Evolutionary conservation across 1,284 basidiomycete species (phyloP), one percentile per base, ranked within the genome.

Genomic region (Moniliophthora roreri): DNA sequence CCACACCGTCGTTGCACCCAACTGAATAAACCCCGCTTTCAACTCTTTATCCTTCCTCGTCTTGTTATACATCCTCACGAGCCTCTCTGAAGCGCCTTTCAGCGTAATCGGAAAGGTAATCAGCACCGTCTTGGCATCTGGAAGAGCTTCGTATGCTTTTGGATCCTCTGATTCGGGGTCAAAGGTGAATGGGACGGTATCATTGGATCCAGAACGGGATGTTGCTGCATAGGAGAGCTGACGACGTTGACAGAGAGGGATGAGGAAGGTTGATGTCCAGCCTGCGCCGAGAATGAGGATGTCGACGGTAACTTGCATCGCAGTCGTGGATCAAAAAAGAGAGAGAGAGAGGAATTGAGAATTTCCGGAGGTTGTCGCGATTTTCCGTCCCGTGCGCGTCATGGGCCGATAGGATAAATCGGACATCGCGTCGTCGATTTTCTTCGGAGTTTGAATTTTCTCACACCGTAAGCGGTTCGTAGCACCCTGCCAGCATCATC

Each of bases 251-350:
- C 82, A 80, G 15, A 84, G 78, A 0, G 84, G 79, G 38, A 82
- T 72, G 42, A 89, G 73, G 66, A 87, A 89, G 10, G 73, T 75
- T 1, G 77, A 81, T 1, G 83, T 84, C 85, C 86, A 89, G 36
- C 84, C 84, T n/a, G 82, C 80, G 40, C 85, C 85, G 21, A 89
- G 76, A 50, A 87, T 79, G 38, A 87, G 77, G 37, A 87, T 65
- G 53, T 86, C 81, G 47, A 85, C 75, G 26, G 41, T 41, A 34
- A 49, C 32, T 34, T 16, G 36, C 49, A 59, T 59, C 42, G 40
- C 48, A 36, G 40, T 44, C 48, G 32, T 15, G n/a, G 36, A 13
- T 37, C 13, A 40, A 3, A 10, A 18, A 40, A 32, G 28, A 32
- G 28, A 32, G 28, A 6, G 28, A 32, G 28, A 32, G 28, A 32